phyloP scores from a whole-genome alignment of 805 yeast genomes.

The Ogataea nitratoaversa region DNA sequence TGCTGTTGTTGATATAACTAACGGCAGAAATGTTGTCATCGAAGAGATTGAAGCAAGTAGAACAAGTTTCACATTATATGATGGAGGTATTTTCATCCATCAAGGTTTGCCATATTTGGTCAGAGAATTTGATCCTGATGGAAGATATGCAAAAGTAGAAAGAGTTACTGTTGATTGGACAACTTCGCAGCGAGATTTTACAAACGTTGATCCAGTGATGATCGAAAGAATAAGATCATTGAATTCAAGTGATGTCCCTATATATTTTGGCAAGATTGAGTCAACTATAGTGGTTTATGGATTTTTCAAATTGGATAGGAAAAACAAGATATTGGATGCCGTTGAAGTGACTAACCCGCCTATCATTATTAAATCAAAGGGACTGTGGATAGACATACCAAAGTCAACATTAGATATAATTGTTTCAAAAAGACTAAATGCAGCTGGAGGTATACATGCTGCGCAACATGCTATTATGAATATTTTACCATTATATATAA shows the following conservation, averaged over 20 bases:
- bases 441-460: conserved; percentile 95
- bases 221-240: conserved; percentile 62
- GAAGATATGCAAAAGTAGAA: conserved; percentile 77
- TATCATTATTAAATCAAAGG: conserved; percentile 60
- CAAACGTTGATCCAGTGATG: conserved; percentile 85
- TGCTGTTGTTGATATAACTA: conserved; percentile 88
- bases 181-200: conserved; percentile 86
- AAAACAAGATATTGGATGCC: conserved; percentile 80
- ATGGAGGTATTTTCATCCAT: conserved; percentile 90
- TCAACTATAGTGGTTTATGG: conserved; percentile 85
- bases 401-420: conserved; percentile 55
- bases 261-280: conserved; percentile 70
- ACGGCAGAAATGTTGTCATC: conserved; percentile 67
- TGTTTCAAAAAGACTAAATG: conserved; percentile 50
- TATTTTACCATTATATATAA: conserved; percentile 67
- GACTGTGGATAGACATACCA: conserved; percentile 91
- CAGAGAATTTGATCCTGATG: conserved; percentile 75
- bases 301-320: conserved; percentile 78
- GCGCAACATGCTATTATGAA: conserved; percentile 89
- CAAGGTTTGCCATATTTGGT: conserved; percentile 91
- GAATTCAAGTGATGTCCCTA: conserved; percentile 48
- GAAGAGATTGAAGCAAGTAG: conserved; percentile 89
- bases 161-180: conserved; percentile 93
- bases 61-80: conserved; percentile 83
- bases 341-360: conserved; percentile 93